phyloP scores from a whole-genome alignment of 176 grass and related monocot genomes.

The Eleusine coracana region DNA sequence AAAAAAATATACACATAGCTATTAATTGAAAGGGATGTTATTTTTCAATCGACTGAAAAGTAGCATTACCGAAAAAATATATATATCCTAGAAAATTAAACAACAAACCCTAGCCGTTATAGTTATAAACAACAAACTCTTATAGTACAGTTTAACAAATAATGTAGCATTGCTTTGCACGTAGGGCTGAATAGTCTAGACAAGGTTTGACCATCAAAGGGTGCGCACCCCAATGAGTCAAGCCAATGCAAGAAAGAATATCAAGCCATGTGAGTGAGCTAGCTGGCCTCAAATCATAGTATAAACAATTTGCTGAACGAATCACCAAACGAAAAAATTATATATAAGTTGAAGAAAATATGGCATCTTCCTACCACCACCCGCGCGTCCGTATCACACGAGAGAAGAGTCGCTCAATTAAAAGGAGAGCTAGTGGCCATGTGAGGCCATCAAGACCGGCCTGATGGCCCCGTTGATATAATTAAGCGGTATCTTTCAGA shows the following conservation, averaged over 20 bases:
- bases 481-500: constrained; percentile 8
- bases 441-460: constrained; percentile 32
- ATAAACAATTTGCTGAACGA: background rate
- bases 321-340: background rate
- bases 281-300: background rate
- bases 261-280: constrained; percentile 22
- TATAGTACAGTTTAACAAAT: background rate
- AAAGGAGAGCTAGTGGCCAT: constrained; percentile 37
- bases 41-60: too few species aligned
- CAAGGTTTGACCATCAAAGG: constrained; percentile 20
- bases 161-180: constrained; percentile 29
- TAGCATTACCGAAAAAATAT: too few species aligned
- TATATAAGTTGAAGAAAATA: background rate
- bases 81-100: background rate
- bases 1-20: too few species aligned
- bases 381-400: background rate
- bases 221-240: background rate
- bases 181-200: background rate
- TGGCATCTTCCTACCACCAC: constrained; percentile 21
- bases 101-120: background rate
- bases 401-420: background rate
- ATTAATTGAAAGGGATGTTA: too few species aligned
- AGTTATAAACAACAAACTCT: background rate
- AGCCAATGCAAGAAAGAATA: background rate
- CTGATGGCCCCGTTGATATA: background rate